Percentiles rank a stretch among this genome's conserved stretches.
Conservation (phyloP, 768 basidiomycete genomes). For the Mycena floridula region DNA sequence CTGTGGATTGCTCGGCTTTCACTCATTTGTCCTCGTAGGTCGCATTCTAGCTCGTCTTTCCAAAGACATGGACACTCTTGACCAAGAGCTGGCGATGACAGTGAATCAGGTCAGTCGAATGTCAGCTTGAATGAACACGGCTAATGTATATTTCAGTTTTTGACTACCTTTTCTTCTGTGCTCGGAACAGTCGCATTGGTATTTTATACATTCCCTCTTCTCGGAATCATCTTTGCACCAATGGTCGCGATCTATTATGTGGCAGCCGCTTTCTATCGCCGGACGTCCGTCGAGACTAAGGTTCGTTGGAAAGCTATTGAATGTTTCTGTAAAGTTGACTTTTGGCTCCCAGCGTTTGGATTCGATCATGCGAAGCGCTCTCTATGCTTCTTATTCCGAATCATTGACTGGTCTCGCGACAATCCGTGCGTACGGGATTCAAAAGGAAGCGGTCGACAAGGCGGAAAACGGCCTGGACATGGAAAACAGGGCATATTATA, state of each 20-base stretch:
- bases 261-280: constrained; percentile 50
- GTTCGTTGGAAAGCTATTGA: too few relatives aligned
- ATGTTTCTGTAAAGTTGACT: too few relatives aligned
- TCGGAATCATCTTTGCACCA: constrained; percentile 59
- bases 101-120: constrained; percentile 35
- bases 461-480: constrained; percentile 50
- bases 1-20: neutral
- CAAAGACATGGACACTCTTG: constrained; percentile 57
- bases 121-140: neutral
- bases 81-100: constrained; percentile 40
- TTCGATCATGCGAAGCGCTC: constrained; percentile 29
- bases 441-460: constrained; percentile 16
- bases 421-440: constrained; percentile 52
- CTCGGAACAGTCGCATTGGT: constrained; percentile 53
- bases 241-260: constrained; percentile 46
- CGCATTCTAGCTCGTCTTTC: constrained; percentile 52
- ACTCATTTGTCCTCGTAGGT: constrained; percentile 28
- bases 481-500: constrained; percentile 59
- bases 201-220: constrained; percentile 62
- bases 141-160: constrained; percentile 22
- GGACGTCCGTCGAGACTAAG: constrained; percentile 59
- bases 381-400: constrained; percentile 34
- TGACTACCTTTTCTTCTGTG: constrained; percentile 35
- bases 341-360: constrained; percentile 37
- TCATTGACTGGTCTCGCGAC: constrained; percentile 59